Evolutionary conservation across 352 stramenopile species (phyloP), one percentile per base, ranked within the genome.

Genomic region (Sclerospora graminicola): DNA sequence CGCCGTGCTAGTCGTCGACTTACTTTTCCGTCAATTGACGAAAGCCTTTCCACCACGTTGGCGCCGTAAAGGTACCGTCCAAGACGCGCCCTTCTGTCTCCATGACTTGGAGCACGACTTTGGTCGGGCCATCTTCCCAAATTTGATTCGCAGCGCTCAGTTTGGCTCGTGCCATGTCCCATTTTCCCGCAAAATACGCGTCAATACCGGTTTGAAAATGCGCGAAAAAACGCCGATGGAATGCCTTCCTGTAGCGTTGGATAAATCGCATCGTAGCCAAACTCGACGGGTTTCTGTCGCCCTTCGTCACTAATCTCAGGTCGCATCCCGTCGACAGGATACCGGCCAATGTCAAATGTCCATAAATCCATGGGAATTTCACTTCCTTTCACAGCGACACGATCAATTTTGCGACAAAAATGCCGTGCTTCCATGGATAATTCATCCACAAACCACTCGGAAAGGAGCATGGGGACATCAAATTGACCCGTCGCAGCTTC

Each of bases 401-500:
- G 87, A 56, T 98, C 95, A 39, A 98, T 82, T 47, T 97, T 91
- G 9, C 95, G 70, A 37, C 95, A 95, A 34, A 89, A 90, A 0
- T 54, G 66, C 41, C 91, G 69, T 14, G 83, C 89, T 23, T 87
- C 68, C 2, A 64, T 20, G 9, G n/a, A n/a, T n/a, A n/a, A n/a
- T n/a, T n/a, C n/a, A n/a, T n/a, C n/a, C n/a, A n/a, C n/a, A n/a
- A n/a, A n/a, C n/a, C n/a, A n/a, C 39, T 98, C 80, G 19, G 87
- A 97, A 31, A 98, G 62, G 7, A 98, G 66, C 57, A 99, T 89
- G 5, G 81, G 85, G 8, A 97, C 82, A 26, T 95, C 82, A 45
- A 98, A 99, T 57, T 98, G 92, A 1, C 93, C 94, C 5, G 87
- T 97, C 11, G 93, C 94, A 36, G 89, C 94, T 64, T 98, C 96